phyloP scores from a whole-genome alignment of 202 grass and related monocot species.

The Elaeis oleifera region DNA sequence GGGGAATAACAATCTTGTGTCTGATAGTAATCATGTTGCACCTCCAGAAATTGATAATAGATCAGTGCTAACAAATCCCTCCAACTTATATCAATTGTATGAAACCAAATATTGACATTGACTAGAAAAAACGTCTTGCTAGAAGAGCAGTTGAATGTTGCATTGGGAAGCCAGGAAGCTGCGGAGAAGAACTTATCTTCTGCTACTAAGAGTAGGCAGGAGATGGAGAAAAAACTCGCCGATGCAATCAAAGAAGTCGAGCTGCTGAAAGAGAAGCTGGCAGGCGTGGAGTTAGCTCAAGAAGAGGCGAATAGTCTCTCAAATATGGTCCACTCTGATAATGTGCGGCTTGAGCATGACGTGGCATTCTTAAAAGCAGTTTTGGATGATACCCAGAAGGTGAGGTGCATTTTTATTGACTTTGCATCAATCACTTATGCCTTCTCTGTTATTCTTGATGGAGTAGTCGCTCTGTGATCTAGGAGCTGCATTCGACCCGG shows the following conservation, averaged over 20 bases:
- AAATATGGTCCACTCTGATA: conserved; percentile 65
- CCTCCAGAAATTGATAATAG: conserved; percentile 43
- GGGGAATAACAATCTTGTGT: background rate
- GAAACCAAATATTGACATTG: conserved; percentile 53
- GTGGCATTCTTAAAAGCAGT: conserved; percentile 87
- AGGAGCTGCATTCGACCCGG: conserved; percentile 70
- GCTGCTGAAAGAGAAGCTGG: conserved; percentile 63
- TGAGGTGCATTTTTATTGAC: conserved; percentile 10
- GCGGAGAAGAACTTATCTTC: conserved; percentile 62
- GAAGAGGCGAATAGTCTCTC: conserved; percentile 79
- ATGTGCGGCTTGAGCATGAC: conserved; percentile 76
- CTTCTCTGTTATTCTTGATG: no score
- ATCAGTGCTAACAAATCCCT: conserved; percentile 44
- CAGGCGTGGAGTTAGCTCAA: conserved; percentile 61
- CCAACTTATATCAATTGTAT: conserved; percentile 50
- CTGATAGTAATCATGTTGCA: conserved; percentile 1
- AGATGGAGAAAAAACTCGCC: conserved; percentile 58
- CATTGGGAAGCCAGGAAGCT: conserved; percentile 47
- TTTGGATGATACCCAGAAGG: conserved; percentile 87
- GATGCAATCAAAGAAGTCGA: conserved; percentile 57
- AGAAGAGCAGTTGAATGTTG: conserved; percentile 49
- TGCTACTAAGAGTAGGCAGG: conserved; percentile 56
- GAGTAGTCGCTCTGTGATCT: background rate
- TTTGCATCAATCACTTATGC: background rate
- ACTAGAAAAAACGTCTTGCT: conserved; percentile 49